Evolutionary conservation across 192 early-diverging fungal species (phyloP), one percentile per base, ranked within the genome.

Genomic region (Endogone sp.): DNA sequence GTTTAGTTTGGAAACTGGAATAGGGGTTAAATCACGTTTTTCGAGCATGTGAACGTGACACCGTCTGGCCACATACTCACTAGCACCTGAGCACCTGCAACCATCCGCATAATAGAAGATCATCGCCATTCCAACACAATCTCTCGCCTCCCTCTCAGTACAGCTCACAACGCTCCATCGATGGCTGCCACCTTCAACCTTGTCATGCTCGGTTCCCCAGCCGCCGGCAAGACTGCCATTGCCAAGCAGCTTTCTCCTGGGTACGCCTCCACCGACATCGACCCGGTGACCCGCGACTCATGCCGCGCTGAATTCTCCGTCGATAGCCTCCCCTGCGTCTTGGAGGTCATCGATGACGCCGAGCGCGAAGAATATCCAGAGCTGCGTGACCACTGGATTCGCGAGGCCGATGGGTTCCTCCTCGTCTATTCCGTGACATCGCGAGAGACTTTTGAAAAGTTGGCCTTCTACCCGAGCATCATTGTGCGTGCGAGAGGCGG

Each of bases 401-500:
- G 37, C 37, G 37, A 49, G 9, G 37, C 9, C 1, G 9, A 49
- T 11, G 37, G 37, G 37, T 49, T 49, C 16, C 6, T 49, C 9
- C 37, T 49, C 16, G 37, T 49, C 16, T 49, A 49, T 16, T 49
- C 37, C 37, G 16, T 49, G 9, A 16, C 37, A 6, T 49, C 37
- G 9, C 37, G 37, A 49, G 37, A 11, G 9, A 11, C 37, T 11
- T 49, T 49, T 16, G 37, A 49, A 16, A 49, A 16, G 37, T 11
- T 49, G 9, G 9, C 9, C 9, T 6, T 6, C 9, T 49, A 11
- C 16, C 37, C 6, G 6, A 16, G 9, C 37, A 6, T 49, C 9
- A 16, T 49, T 16, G 9, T 49, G 9, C 6, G 16, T 16, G 16
- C 16, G 9, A 49, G 16, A 49, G 9, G 16, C 56, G 80, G 82